Conservation (phyloP, 495 filamentous ascomycete species). For the Cairneyella variabilis region DNA sequence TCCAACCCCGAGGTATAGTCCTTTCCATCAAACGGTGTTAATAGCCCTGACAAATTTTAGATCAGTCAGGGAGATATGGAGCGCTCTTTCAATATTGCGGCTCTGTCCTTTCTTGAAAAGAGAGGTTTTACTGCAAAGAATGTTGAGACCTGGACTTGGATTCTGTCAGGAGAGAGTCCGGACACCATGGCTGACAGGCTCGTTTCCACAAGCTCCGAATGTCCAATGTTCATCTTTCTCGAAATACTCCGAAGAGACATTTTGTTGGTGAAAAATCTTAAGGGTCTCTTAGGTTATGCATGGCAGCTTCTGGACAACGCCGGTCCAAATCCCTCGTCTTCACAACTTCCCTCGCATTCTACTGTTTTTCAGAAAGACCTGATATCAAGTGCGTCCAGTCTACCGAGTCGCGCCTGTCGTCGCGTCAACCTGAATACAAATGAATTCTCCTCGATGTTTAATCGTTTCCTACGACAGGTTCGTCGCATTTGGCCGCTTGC, state of each 20-base stretch:
- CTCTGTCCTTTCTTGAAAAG: background rate
- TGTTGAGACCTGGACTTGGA: slow-evolving; percentile 19
- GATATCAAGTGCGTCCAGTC: no score
- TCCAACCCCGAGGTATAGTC: background rate
- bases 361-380: no score
- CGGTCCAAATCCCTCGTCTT: background rate
- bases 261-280: slow-evolving; percentile 9
- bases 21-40: no score
- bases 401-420: no score
- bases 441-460: slow-evolving; percentile 4
- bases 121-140: slow-evolving; percentile 7
- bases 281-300: slow-evolving; percentile 5
- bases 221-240: slow-evolving; percentile 19
- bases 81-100: no score
- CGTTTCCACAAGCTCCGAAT: background rate
- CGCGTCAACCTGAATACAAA: background rate
- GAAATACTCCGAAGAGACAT: slow-evolving; percentile 15
- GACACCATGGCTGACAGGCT: slow-evolving; percentile 17
- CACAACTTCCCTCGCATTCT: background rate
- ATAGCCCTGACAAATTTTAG: no score
- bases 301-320: slow-evolving; percentile 9
- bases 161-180: slow-evolving; percentile 6
- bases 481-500: slow-evolving; percentile 24
- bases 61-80: background rate
- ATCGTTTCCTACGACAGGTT: slow-evolving; percentile 20